Percentiles rank a stretch among this genome's conserved stretches.
phyloP scores from a whole-genome alignment of 2,329 filamentous ascomycete genomes.

The Tolypocladium pustulatum region DNA sequence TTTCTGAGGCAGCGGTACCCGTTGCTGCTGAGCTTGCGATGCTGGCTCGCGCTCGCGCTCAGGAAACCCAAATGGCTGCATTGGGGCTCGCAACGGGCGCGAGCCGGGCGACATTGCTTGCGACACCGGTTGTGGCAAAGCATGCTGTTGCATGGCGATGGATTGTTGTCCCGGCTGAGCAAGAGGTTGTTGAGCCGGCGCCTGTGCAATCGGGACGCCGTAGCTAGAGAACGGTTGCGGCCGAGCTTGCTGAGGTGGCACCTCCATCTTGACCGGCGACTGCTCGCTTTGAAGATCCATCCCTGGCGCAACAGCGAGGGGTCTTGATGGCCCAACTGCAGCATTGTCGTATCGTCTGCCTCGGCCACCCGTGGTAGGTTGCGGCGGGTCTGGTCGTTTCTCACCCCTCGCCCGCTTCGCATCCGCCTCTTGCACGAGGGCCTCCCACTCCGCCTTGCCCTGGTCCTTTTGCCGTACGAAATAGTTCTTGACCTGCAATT shows the following conservation, averaged over 20 bases:
- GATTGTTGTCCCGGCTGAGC: constrained; percentile 16
- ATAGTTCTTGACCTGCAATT: constrained; percentile 54
- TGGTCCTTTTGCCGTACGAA: constrained; percentile 53
- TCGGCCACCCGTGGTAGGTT: constrained; percentile 37
- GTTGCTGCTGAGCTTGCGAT: constrained; percentile 21
- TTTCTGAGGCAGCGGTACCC: constrained; percentile 31
- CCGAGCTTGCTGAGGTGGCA: constrained; percentile 18
- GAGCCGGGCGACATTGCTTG: constrained; percentile 36
- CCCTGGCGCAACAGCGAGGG: constrained; percentile 37
- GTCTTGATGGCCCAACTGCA: constrained; percentile 19
- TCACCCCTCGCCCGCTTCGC: constrained; percentile 44
- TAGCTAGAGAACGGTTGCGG: constrained; percentile 31
- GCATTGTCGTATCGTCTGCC: constrained; percentile 40
- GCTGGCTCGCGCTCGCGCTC: constrained; percentile 29
- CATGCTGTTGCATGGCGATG: constrained; percentile 22
- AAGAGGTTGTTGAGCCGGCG: constrained; percentile 19
- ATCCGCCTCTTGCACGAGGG: constrained; percentile 50
- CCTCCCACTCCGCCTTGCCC: constrained; percentile 47
- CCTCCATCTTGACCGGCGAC: constrained; percentile 34
- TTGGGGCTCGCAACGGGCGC: constrained; percentile 32
- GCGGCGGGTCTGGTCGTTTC: constrained; percentile 48
- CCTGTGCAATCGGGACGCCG: constrained; percentile 36
- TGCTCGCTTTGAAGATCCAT: constrained; percentile 34
- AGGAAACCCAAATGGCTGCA: constrained; percentile 30
- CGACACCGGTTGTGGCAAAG: constrained; percentile 22